Evolutionary conservation across 2,329 filamentous ascomycete genomes (phyloP).

Genomic region (Gremmenia infestans): DNA sequence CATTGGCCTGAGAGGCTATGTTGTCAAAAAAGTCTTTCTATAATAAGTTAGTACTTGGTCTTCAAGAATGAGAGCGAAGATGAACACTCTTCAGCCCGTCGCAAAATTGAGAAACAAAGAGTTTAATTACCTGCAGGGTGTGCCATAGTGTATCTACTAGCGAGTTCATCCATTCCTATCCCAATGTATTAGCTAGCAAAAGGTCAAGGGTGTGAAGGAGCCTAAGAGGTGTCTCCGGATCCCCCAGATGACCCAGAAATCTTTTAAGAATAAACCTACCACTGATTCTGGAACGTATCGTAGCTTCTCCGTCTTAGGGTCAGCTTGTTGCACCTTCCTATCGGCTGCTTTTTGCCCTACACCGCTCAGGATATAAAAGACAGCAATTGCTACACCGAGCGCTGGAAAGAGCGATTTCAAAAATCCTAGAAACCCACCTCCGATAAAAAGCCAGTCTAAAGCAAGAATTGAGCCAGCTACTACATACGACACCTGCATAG

Average conservation of each 20-base stretch:
- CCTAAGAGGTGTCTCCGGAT: too few relatives aligned
- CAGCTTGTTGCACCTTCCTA: constrained; percentile 1
- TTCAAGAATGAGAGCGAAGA: too few relatives aligned
- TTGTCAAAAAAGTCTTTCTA: constrained; percentile 16
- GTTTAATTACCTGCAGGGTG: constrained; percentile 4
- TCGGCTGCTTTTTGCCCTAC: constrained; percentile 6
- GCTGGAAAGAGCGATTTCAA: constrained; percentile 16
- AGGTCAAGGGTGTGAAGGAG: too few relatives aligned
- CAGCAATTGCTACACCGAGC: constrained; percentile 10
- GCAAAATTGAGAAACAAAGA: too few relatives aligned
- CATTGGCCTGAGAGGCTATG: constrained; percentile 14
- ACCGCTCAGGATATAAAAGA: constrained; percentile 11
- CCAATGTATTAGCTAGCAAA: too few relatives aligned
- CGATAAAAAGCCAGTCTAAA: constrained; percentile 18
- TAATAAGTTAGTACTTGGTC: too few relatives aligned
- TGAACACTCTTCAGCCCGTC: too few relatives aligned
- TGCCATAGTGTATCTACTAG: constrained; percentile 16
- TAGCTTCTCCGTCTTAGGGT: constrained; percentile 14
- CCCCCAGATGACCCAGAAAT: too few relatives aligned
- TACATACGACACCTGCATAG: constrained; percentile 10
- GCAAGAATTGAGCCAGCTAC: constrained; percentile 11
- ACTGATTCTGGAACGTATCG: constrained; percentile 17
- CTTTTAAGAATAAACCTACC: too few relatives aligned
- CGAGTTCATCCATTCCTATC: not conserved
- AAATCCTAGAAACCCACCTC: constrained; percentile 14